Percentiles rank a stretch among this genome's conserved stretches.
Conservation (phyloP, 176 grass and related monocot species). For the Triticum timopheevii region DNA sequence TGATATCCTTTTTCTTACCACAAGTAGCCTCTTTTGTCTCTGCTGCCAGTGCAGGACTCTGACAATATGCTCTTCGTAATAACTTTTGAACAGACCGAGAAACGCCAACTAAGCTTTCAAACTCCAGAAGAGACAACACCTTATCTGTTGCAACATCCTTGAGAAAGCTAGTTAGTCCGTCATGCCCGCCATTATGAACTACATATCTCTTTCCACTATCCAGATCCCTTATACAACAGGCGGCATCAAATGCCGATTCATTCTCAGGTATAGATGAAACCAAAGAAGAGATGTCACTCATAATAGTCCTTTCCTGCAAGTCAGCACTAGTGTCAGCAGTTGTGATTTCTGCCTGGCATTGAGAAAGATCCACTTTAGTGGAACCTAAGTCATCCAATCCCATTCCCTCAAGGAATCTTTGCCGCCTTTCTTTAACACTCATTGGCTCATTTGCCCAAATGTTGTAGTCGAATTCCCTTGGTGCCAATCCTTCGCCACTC, state of each 20-base stretch:
- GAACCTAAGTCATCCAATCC: constrained; percentile 51
- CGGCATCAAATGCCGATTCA: constrained; percentile 5
- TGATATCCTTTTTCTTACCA: constrained; percentile 43
- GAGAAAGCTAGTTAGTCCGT: constrained; percentile 38
- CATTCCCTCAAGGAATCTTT: constrained; percentile 59
- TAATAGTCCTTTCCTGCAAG: constrained; percentile 42
- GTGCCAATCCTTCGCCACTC: constrained; percentile 25
- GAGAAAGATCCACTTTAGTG: constrained; percentile 18
- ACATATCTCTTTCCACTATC: constrained; percentile 44
- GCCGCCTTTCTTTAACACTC: constrained; percentile 78
- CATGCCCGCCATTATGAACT: constrained; percentile 29
- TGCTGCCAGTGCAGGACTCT: neutral
- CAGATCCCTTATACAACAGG: constrained; percentile 51
- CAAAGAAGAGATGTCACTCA: constrained; percentile 9
- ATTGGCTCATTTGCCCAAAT: constrained; percentile 49
- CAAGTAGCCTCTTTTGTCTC: neutral
- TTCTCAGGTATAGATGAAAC: constrained; percentile 31
- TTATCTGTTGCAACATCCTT: constrained; percentile 67
- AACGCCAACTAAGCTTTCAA: constrained; percentile 56
- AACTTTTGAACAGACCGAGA: constrained; percentile 46
- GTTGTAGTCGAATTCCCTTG: constrained; percentile 40
- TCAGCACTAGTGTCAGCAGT: neutral
- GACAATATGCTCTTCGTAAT: constrained; percentile 30
- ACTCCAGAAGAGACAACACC: constrained; percentile 57
- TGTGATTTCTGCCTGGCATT: constrained; percentile 30